phyloP scores from a whole-genome alignment of 495 filamentous ascomycete species.

The Hypoxylon perforatum region DNA sequence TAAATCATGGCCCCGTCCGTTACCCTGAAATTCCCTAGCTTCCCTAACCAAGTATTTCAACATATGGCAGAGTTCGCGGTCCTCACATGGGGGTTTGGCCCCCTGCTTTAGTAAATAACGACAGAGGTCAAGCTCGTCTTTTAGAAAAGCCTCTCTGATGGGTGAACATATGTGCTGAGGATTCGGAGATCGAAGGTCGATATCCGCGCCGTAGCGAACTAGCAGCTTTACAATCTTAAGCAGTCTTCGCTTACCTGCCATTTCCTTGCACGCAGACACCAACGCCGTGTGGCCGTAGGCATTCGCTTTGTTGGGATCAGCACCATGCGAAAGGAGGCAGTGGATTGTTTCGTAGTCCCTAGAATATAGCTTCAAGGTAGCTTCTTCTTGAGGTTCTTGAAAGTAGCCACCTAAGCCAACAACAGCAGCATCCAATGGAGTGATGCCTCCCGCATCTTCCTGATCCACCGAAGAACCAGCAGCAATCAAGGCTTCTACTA shows the following conservation, averaged over 20 bases:
- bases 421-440: slow-evolving; percentile 6
- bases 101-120: not conserved
- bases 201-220: slow-evolving; percentile 8
- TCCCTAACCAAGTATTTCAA: not conserved
- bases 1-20: not conserved
- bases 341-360: not conserved
- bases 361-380: too few relatives aligned
- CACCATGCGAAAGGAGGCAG: slow-evolving; percentile 11
- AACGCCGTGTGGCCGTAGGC: not conserved
- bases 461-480: not conserved
- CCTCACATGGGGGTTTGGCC: not conserved
- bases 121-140: not conserved
- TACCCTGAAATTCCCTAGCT: too few relatives aligned
- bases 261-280: not conserved
- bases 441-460: not conserved
- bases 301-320: slow-evolving; percentile 8
- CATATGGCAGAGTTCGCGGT: not conserved
- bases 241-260: not conserved
- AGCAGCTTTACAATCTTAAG: not conserved
- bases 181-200: not conserved
- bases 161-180: not conserved
- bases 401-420: not conserved
- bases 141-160: not conserved
- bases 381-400: too few relatives aligned
- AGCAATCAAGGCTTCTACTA: not conserved